Evolutionary conservation across 441 rosid species (phyloP).

Genomic region (Iberis amara): DNA sequence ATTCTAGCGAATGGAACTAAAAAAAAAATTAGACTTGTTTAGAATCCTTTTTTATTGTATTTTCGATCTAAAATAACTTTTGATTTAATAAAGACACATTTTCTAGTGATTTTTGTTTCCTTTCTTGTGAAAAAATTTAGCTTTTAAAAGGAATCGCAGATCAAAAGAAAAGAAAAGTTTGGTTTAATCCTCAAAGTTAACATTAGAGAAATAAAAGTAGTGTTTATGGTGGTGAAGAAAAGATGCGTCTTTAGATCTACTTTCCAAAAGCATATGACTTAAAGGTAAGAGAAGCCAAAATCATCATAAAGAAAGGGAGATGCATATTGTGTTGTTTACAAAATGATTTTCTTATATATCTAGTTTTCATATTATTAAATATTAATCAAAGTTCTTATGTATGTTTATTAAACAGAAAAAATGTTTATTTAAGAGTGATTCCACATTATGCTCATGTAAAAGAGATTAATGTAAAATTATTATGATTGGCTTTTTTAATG

Average conservation of each 20-base stretch:
- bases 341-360: not conserved
- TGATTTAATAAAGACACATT: constrained; percentile 12
- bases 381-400: too few relatives aligned
- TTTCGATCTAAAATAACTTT: constrained; percentile 17
- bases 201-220: constrained; percentile 20
- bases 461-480: too few relatives aligned
- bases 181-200: constrained; percentile 20
- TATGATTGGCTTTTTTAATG: too few relatives aligned
- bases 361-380: not conserved
- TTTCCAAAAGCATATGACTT: constrained; percentile 28
- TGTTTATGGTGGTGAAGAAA: constrained; percentile 19
- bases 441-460: too few relatives aligned
- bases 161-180: constrained; percentile 26
- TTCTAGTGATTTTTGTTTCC: constrained; percentile 15
- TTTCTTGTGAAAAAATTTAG: constrained; percentile 18
- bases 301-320: not conserved
- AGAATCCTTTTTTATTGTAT: constrained; percentile 16
- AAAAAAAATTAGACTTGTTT: too few relatives aligned
- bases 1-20: too few relatives aligned
- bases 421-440: too few relatives aligned
- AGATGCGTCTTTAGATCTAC: constrained; percentile 29
- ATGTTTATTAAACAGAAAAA: too few relatives aligned
- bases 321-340: constrained; percentile 20
- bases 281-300: constrained; percentile 25
- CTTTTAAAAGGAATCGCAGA: constrained; percentile 19